Evolutionary conservation across 1,284 basidiomycete genomes (phyloP).

Genomic region (Ustilago hordei): DNA sequence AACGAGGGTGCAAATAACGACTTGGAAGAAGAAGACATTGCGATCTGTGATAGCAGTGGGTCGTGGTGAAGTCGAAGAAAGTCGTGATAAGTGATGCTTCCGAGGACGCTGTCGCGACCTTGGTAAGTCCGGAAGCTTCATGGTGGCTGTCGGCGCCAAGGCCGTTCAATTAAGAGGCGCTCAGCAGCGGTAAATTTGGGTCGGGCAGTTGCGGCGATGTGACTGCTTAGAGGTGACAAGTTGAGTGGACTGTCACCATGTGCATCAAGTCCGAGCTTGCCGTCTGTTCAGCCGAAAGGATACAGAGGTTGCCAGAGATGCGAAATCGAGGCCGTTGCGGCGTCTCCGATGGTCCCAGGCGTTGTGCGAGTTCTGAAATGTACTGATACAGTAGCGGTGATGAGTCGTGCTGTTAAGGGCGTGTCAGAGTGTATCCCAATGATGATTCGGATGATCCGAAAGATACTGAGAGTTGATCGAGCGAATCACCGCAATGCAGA

Average conservation of each 20-base stretch:
- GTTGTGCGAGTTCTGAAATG: neutral
- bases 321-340: neutral
- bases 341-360: neutral
- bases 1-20: slow-evolving; percentile 37
- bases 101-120: slow-evolving; percentile 35
- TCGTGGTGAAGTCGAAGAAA: neutral
- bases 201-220: neutral
- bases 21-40: slow-evolving; percentile 30
- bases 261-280: neutral
- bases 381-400: neutral
- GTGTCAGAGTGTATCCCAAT: neutral
- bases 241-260: neutral
- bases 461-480: too few species aligned
- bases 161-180: slow-evolving; percentile 10
- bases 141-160: slow-evolving; percentile 24
- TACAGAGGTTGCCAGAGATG: neutral
- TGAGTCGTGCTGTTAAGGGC: neutral
- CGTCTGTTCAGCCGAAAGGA: neutral
- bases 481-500: neutral
- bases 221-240: neutral
- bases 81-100: neutral
- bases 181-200: neutral
- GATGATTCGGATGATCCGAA: neutral
- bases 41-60: neutral
- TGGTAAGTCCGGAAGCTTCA: slow-evolving; percentile 30